A percentile compares a stretch with the other conserved stretches of the same genome.
phyloP scores from a whole-genome alignment of 2,329 filamentous ascomycete species.

The Laburnicola sp. region DNA sequence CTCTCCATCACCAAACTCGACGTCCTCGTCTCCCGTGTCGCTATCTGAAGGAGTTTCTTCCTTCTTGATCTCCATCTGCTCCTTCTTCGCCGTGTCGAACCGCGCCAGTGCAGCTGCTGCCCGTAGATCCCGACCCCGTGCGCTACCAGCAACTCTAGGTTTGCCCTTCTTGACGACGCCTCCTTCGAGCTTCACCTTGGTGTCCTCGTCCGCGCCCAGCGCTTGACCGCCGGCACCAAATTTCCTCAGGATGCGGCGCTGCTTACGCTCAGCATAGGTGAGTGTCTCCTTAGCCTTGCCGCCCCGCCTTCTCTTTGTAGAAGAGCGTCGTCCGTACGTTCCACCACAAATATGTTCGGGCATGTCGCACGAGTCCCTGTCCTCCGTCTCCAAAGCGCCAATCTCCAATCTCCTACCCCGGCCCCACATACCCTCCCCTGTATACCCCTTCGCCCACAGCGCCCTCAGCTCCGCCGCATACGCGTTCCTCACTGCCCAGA shows the following conservation, averaged over 20 bases:
- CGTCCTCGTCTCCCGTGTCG: conserved; percentile 41
- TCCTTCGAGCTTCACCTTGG: conserved; percentile 67
- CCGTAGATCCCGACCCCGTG: conserved; percentile 72
- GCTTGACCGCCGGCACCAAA: conserved; percentile 71
- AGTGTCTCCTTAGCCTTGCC: conserved; percentile 52
- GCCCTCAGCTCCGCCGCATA: conserved; percentile 72
- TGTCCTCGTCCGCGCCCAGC: conserved; percentile 69
- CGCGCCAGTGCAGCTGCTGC: conserved; percentile 76
- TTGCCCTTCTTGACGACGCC: conserved; percentile 64
- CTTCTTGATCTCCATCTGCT: conserved; percentile 46
- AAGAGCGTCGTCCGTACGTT: conserved; percentile 65
- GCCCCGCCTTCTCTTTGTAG: conserved; percentile 54
- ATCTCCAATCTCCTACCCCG: conserved; percentile 65
- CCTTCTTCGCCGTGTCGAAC: conserved; percentile 59
- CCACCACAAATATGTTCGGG: conserved; percentile 75
- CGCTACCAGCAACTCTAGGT: conserved; percentile 74
- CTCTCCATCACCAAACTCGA: conserved; percentile 43
- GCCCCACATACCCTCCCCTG: conserved; percentile 83
- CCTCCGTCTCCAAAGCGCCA: conserved; percentile 26
- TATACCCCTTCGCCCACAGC: conserved; percentile 71
- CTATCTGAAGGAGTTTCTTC: conserved; percentile 32
- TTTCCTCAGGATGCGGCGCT: conserved; percentile 72
- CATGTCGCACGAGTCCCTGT: conserved; percentile 31
- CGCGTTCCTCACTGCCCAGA: conserved; percentile 76
- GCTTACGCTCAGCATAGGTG: conserved; percentile 72